Base-by-base conservation (phyloP, 441 rosid species). In the Daphne laureola region DNA sequence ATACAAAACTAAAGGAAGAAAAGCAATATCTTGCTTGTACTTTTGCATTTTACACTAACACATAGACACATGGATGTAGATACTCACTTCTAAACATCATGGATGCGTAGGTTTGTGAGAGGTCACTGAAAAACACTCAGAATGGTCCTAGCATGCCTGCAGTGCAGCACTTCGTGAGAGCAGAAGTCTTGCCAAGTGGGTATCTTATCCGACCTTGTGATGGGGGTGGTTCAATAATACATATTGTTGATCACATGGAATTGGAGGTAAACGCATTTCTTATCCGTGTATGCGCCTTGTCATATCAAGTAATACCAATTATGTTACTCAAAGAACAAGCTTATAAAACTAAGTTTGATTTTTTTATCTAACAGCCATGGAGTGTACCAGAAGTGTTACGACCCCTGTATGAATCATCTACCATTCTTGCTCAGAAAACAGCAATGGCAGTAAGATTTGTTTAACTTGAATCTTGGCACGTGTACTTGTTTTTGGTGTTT, bases 141-240 rank as follows among this genome's bases (percentile, higher is more conserved):
- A 92, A 88, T 63, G 98, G 98, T 66, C 92, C 97, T 14, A 83
- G 80, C 77, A 88, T 92, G 97, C 96, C 98, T 57, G 73, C 85
- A 21, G 94, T 86, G 63, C 92, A 84, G 77, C 85, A 86, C 76
- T 92, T 89, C 76, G 97, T 89, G 58, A 81, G 98, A 81, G 98
- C 95, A 57, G 97, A 92, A 87, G 81, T 92, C 83, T 78, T 92
- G 57, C 90, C 97, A 8, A 89, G 97, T 70, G 98, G 98, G 35
- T 92, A 89, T 78, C 66, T 92, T 65, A 77, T 92, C 47, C 75
- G 98, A 45, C 98, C 98, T 61, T 92, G 98, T 65, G 98, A 92
- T 68, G 98, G 98, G 46, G 96, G 98, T 60, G 97, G 98, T 58
- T 92, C 98, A 4, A 81, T 92, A 31, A 81, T 92, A 66, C 94